phyloP scores from a whole-genome alignment of 495 filamentous ascomycete genomes.

The Venustampulla echinocandica region DNA sequence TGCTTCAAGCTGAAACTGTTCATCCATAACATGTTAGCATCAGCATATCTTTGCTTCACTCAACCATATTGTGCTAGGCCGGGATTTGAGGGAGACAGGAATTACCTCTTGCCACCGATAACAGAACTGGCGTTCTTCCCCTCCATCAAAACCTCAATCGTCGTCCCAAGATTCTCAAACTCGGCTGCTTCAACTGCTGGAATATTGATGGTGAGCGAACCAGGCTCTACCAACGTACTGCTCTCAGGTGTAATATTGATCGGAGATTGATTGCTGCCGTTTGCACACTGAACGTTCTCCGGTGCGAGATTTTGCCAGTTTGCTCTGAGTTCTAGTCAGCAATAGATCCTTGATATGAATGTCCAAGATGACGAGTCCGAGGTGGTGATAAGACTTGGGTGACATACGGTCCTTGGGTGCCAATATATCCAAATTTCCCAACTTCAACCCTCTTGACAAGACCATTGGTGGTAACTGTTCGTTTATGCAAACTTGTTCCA shows the following conservation, averaged over 20 bases:
- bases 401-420: slow-evolving; percentile 19
- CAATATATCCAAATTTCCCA: slow-evolving; percentile 26
- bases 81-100: too few relatives aligned
- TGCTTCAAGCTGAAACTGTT: slow-evolving; percentile 47
- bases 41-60: too few relatives aligned
- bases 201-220: slow-evolving; percentile 13
- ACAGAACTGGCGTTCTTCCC: slow-evolving; percentile 15
- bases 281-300: slow-evolving; percentile 23
- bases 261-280: slow-evolving; percentile 23
- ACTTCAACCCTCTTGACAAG: slow-evolving; percentile 18
- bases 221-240: slow-evolving; percentile 6
- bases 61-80: too few relatives aligned
- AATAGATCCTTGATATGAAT: too few relatives aligned
- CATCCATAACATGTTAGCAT: too few relatives aligned
- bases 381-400: neutral
- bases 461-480: neutral
- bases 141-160: slow-evolving; percentile 27
- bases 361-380: too few relatives aligned
- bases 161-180: slow-evolving; percentile 29
- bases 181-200: slow-evolving; percentile 20
- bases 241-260: slow-evolving; percentile 23
- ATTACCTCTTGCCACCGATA: slow-evolving; percentile 6
- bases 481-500: slow-evolving; percentile 3
- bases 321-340: slow-evolving; percentile 1
- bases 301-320: slow-evolving; percentile 24